Base-by-base conservation (phyloP, 2,329 filamentous ascomycete genomes). In the Cercospora sp. region DNA sequence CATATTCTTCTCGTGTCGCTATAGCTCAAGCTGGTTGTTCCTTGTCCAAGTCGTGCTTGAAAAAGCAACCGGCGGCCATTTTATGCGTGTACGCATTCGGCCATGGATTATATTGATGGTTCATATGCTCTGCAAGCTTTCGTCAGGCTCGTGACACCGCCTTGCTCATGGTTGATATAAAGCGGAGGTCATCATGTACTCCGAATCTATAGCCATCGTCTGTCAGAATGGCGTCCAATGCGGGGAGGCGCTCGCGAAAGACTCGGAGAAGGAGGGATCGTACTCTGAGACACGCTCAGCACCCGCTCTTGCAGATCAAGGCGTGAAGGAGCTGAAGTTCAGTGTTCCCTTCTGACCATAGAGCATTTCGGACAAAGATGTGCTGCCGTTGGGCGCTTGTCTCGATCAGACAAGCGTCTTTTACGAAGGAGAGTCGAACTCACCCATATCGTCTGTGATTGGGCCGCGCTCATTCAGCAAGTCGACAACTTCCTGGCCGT, bases 401-500 rank as follows among this genome's bases (percentile, higher is more conserved):
- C 57, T 33, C 60, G 51, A 70, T 72, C 68, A 71, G 71, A 71
- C 48, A 53, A 62, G 48, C 60, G 53, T 51, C 48, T 64, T 20
- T 51, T 59, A 62, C 42, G 36, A 61, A 66, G 48, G 42, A 60
- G 67, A 65, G 18, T 36, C 28, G 23, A 53, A 73, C 74, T 63
- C 70, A 76, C 74, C 74, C 60, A 74, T 69, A 53, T 76, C 74
- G 53, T 74, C 73, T 16, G 64, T 71, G 12, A 70, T 31, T 36
- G 67, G 70, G 20, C 70, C 69, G 10, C 60, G 66, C 23, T 72
- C 62, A 48, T 75, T 75, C 12, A 79, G 70, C 42, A 79, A 69
- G 69, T 77, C 71, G 13, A 78, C 75, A 12, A 79, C 77, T 3
- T 74, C 77, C 62, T 77, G 75, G 7, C 77, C 77, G 42, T 79